Conservation (phyloP, 345 rosid genomes). For the Arabis alpina region DNA sequence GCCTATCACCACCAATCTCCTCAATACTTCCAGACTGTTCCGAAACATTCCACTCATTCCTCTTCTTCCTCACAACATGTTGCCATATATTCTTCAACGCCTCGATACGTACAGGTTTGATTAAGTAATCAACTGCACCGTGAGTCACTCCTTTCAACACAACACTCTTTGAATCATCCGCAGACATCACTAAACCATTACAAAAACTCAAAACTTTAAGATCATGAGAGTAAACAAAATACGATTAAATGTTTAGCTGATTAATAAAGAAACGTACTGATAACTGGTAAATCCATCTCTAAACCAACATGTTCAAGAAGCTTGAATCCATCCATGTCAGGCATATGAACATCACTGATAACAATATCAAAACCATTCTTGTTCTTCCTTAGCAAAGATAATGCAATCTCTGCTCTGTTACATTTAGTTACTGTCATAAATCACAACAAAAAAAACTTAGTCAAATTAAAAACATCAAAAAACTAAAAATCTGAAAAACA, state of each 20-base stretch:
- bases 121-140: constrained; percentile 81
- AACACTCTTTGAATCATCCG: constrained; percentile 69
- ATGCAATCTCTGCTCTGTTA: constrained; percentile 83
- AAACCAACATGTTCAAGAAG: constrained; percentile 69
- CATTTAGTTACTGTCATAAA: constrained; percentile 74
- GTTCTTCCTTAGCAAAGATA: constrained; percentile 57
- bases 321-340: constrained; percentile 86
- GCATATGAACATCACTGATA: constrained; percentile 87
- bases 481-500: not conserved
- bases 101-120: constrained; percentile 74
- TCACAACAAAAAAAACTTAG: constrained; percentile 13
- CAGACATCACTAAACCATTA: constrained; percentile 76
- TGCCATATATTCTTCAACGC: constrained; percentile 89
- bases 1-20: constrained; percentile 54
- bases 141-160: constrained; percentile 81
- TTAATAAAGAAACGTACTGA: constrained; percentile 53
- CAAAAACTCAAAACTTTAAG: constrained; percentile 3
- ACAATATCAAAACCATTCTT: constrained; percentile 68
- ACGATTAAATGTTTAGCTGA: not conserved
- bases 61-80: constrained; percentile 68
- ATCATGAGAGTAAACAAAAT: constrained; percentile 12
- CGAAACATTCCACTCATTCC: constrained; percentile 54
- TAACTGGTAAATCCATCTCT: constrained; percentile 91
- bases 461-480: constrained; percentile 12
- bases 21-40: constrained; percentile 67